Evolutionary conservation across 495 filamentous ascomycete genomes (phyloP).

Genomic region (Tuber microsphaerosporum): DNA sequence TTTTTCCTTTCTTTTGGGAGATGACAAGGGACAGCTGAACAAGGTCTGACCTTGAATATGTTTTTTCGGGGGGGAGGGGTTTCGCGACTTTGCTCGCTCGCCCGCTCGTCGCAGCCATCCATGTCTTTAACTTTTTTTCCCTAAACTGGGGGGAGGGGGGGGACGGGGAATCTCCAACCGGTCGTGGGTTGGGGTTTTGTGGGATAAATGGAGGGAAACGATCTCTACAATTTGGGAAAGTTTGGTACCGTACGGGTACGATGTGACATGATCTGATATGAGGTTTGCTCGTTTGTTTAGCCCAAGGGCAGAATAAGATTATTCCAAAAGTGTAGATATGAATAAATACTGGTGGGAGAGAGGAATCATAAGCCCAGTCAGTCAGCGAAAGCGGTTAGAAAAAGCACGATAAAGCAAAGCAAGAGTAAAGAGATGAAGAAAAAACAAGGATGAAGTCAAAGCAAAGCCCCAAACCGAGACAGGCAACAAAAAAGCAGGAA

Average conservation of each 20-base stretch:
- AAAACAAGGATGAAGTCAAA: not conserved
- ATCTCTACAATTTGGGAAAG: not conserved
- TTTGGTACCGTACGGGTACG: not conserved
- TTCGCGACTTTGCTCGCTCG: not conserved
- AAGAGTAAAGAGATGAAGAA: not conserved
- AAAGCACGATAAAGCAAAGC: not conserved
- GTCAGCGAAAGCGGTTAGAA: not conserved
- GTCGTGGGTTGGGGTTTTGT: constrained; percentile 19
- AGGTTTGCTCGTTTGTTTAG: not conserved
- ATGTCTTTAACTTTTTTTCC: constrained; percentile 22
- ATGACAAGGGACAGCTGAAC: constrained; percentile 25
- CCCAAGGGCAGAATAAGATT: not conserved
- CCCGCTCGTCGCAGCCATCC: constrained; percentile 32
- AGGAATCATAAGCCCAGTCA: not conserved
- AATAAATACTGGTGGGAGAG: not conserved
- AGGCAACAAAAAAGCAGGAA: constrained; percentile 2
- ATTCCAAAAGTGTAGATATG: not conserved
- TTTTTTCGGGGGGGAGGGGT: not conserved
- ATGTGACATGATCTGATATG: not conserved
- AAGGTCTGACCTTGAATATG: constrained; percentile 27
- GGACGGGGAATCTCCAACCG: constrained; percentile 19
- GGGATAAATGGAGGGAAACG: not conserved
- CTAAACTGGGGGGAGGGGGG: not conserved
- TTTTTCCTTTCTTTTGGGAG: not conserved
- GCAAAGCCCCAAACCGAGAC: not conserved